Evolutionary conservation across 768 basidiomycete genomes (phyloP), one percentile per base, ranked within the genome.

Genomic region (Filobasidium wieringae): DNA sequence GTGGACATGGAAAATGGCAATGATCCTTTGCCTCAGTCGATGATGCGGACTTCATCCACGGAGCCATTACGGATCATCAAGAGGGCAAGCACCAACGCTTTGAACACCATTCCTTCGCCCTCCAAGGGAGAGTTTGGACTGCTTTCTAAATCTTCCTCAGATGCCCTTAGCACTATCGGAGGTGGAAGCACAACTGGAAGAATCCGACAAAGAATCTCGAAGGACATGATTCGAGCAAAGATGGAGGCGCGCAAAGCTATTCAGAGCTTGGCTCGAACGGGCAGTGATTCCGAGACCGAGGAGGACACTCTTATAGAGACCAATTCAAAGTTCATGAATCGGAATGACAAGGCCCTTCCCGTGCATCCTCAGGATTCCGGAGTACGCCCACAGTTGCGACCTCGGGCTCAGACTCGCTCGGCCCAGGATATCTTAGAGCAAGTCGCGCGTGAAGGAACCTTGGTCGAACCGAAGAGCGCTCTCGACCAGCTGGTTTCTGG

Each of bases 201-300:
- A 22, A 66, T 73, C n/a, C 53, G 72, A 39, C 72, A 70, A 53
- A 49, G 72, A 27, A 73, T 73, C 50, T 69, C 67, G 4, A 60
- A 69, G 33, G 72, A 73, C 41, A 65, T 69, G 65, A 73, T 73
- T 50, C 50, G 67, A 4, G 67, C 70, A 37, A 69, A 65, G 22
- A 65, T 73, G 32, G 63, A 73, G 36, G 65, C 66, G 47, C 40
- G 67, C 70, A 4, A 34, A 41, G 60, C 19, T 49, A 57, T 32
- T 29, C 45, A 37, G 40, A 30, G 39, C 33, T 39, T 39, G 37
- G 26, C 43, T 39, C 9, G 47, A 54, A 47, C 22, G 14, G 43
- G 43, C 14, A 24, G 22, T 4, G 43, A 47, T 24, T 47, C 43
- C 14, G 43, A 47, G 22, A 27, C 22, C 19, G 43, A 47, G 7